These are phyloP conservation scores for Rasamsonia emersonii DNA, from an alignment of 2,329 filamentous ascomycete genomes.

Conservation along the genomic window DNA sequence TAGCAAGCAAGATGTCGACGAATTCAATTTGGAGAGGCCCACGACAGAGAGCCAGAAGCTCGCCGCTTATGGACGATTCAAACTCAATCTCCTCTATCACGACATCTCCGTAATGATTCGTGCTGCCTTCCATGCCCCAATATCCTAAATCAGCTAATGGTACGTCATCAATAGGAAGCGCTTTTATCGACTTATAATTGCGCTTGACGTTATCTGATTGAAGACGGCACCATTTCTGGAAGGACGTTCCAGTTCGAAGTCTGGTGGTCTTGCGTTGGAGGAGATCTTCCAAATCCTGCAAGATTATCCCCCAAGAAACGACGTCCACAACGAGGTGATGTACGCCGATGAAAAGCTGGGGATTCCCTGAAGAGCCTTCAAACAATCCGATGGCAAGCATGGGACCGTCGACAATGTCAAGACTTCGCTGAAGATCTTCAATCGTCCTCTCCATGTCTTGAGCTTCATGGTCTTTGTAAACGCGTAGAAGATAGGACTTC, in stretches of 20 bases:
- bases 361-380: not conserved
- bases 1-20: conserved; percentile 15
- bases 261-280: conserved; percentile 1
- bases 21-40: conserved; percentile 11
- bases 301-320: conserved; percentile 16
- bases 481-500: conserved; percentile 5
- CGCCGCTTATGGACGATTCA: conserved; percentile 5
- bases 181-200: not conserved
- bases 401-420: conserved; percentile 7
- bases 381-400: conserved; percentile 5
- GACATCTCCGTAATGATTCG: conserved; percentile 6
- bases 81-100: conserved; percentile 7
- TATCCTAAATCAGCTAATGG: conserved; percentile 49
- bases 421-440: conserved; percentile 6
- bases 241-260: conserved; percentile 4
- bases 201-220: conserved; percentile 7
- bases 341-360: conserved; percentile 10
- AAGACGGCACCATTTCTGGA: conserved; percentile 10
- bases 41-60: conserved; percentile 8
- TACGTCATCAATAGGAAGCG: conserved; percentile 8
- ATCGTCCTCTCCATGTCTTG: conserved; percentile 5
- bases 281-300: conserved; percentile 15
- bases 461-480: conserved; percentile 3
- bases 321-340: conserved; percentile 17
- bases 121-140: conserved; percentile 8